Evolutionary conservation across 148 eudicot species (phyloP).

Genomic region (Camellia japonica): DNA sequence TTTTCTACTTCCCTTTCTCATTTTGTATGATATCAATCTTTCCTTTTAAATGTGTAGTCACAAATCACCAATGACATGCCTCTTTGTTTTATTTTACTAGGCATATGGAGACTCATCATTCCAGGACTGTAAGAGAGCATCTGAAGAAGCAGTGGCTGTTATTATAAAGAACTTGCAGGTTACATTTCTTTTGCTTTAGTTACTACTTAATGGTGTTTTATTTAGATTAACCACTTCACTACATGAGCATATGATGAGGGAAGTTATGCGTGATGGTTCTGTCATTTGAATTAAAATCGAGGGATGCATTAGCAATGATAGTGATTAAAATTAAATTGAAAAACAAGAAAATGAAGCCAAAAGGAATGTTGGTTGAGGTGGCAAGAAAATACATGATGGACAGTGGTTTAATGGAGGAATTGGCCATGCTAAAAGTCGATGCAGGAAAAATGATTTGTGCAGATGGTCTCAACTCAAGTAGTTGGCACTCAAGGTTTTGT

Average conservation of each 20-base stretch:
- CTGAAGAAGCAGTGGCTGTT: slow-evolving; percentile 77
- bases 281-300: neutral
- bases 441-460: neutral
- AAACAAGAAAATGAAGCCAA: neutral
- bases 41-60: neutral
- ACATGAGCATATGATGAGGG: neutral
- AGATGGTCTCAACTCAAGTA: neutral
- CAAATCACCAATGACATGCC: slow-evolving; percentile 1
- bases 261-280: neutral
- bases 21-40: neutral
- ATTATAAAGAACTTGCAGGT: slow-evolving; percentile 88
- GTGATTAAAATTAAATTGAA: neutral
- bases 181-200: slow-evolving; percentile 17
- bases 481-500: neutral
- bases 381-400: neutral
- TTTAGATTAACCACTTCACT: neutral
- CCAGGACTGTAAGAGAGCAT: slow-evolving; percentile 85
- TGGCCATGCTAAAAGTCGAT: neutral
- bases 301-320: neutral
- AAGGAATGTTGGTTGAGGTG: neutral
- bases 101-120: slow-evolving; percentile 96
- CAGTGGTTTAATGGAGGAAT: neutral
- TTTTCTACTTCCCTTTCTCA: slow-evolving; percentile 11
- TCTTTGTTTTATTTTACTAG: slow-evolving; percentile 31
- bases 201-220: neutral